Percentiles rank a stretch among this genome's conserved stretches.
These are phyloP conservation scores for Exserohilum turcica DNA, from an alignment of 2,329 filamentous ascomycete genomes.

Conservation along the genomic window DNA sequence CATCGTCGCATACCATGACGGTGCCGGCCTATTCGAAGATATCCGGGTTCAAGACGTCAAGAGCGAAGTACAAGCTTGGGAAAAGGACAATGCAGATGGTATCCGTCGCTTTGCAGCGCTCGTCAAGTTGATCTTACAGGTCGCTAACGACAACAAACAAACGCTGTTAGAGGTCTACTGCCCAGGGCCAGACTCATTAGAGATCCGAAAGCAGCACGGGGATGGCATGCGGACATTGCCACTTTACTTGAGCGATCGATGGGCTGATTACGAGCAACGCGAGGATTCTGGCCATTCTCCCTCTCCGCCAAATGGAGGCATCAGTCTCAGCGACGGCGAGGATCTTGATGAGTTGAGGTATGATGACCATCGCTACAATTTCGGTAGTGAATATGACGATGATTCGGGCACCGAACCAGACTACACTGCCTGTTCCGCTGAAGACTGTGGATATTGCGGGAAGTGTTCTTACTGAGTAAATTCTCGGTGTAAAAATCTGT, in stretches of 20 bases:
- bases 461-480: constrained; percentile 41
- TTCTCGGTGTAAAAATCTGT: too few relatives aligned
- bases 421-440: constrained; percentile 45
- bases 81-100: constrained; percentile 43
- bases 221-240: constrained; percentile 34
- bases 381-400: not conserved
- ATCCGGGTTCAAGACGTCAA: constrained; percentile 49
- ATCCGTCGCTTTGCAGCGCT: constrained; percentile 37
- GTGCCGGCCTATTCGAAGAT: constrained; percentile 51
- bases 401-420: constrained; percentile 30
- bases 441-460: constrained; percentile 47
- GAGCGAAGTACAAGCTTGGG: constrained; percentile 50
- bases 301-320: not conserved
- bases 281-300: not conserved
- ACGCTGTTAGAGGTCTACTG: constrained; percentile 45
- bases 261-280: constrained; percentile 3
- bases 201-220: constrained; percentile 43
- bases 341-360: not conserved
- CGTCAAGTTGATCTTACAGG: constrained; percentile 37
- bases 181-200: constrained; percentile 36
- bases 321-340: not conserved
- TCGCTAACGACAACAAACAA: constrained; percentile 26
- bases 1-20: constrained; percentile 57
- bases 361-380: not conserved
- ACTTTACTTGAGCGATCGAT: constrained; percentile 6